Evolutionary conservation across 352 stramenopile genomes (phyloP).

Genomic region (Halophytophthora polymorphica): DNA sequence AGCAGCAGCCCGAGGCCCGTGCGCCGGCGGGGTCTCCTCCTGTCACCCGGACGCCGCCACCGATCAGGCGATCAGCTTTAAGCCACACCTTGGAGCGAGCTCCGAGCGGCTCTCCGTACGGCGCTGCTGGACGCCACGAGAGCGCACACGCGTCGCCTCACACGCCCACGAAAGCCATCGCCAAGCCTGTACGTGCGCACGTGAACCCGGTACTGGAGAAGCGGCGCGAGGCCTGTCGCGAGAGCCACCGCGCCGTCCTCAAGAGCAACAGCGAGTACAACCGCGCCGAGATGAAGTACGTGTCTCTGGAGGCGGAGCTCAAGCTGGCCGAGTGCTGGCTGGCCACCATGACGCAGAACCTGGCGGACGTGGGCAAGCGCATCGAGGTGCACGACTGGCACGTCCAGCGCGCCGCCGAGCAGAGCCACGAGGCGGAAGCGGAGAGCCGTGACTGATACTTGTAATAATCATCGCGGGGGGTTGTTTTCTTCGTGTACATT

Average conservation of each 20-base stretch:
- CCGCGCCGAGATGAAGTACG: conserved; percentile 53
- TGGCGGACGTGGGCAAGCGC: conserved; percentile 70
- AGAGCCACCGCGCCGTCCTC: conserved; percentile 46
- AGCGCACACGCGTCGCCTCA: conserved; percentile 2
- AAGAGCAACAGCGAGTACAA: conserved; percentile 60
- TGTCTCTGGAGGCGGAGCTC: conserved; percentile 51
- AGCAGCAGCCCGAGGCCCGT: conserved; percentile 4
- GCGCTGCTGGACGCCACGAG: conserved; percentile 3
- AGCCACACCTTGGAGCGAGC: conserved; percentile 9
- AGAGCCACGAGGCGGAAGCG: neutral
- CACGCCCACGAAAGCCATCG: conserved; percentile 3
- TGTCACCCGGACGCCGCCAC: conserved; percentile 5
- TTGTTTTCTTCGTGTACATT: conserved; percentile 32
- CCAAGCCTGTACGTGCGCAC: conserved; percentile 11
- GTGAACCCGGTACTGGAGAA: conserved; percentile 38
- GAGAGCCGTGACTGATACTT: neutral
- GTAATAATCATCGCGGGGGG: conserved; percentile 33
- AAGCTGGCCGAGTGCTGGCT: conserved; percentile 70
- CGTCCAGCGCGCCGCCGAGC: conserved; percentile 54
- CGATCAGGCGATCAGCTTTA: conserved; percentile 5
- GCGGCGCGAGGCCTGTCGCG: conserved; percentile 31
- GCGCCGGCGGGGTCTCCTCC: conserved; percentile 14
- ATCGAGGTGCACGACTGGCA: conserved; percentile 82
- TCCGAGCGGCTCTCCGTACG: conserved; percentile 15
- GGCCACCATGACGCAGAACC: conserved; percentile 47